phyloP scores from a whole-genome alignment of 768 basidiomycete genomes.

The Pisolithus orientalis region DNA sequence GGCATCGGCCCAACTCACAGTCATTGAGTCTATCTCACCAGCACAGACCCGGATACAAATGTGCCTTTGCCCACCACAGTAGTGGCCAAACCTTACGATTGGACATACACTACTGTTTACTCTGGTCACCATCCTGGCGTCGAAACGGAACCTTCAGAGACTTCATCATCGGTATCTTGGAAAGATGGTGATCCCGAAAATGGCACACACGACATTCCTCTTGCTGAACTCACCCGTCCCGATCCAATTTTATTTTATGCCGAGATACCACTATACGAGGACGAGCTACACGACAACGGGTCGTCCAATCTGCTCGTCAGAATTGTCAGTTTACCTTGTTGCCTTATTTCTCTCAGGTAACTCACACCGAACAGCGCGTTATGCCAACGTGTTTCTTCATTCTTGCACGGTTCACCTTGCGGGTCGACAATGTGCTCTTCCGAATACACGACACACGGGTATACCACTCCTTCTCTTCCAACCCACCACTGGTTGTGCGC shows the following conservation, averaged over 20 bases:
- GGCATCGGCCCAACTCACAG: conserved; percentile 1
- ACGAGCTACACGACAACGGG: conserved; percentile 96
- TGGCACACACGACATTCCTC: conserved; percentile 62
- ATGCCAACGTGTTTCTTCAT: conserved; percentile 96
- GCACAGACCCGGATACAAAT: conserved; percentile 60
- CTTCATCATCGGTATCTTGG: conserved; percentile 35
- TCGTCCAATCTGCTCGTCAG: conserved; percentile 77
- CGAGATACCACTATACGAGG: conserved; percentile 90
- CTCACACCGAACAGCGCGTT: conserved; percentile 58
- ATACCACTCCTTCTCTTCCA: conserved; percentile 73
- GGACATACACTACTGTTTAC: conserved; percentile 95
- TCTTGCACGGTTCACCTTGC: conserved; percentile 82
- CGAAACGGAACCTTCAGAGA: neutral
- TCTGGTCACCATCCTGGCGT: conserved; percentile 44
- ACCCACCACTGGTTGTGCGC: conserved; percentile 59
- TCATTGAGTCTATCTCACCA: conserved; percentile 30
- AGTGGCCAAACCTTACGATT: conserved; percentile 85
- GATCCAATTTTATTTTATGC: conserved; percentile 99
- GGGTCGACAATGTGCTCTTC: conserved; percentile 94
- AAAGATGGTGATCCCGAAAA: conserved; percentile 50
- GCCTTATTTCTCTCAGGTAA: neutral
- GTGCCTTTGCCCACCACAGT: conserved; percentile 67
- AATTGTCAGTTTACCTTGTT: conserved; percentile 54
- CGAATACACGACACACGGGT: conserved; percentile 83
- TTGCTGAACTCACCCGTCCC: conserved; percentile 77